Evolutionary conservation across 208 protist genomes (phyloP), one percentile per base, ranked within the genome.

Genomic region (Leishmania tarentolae): DNA sequence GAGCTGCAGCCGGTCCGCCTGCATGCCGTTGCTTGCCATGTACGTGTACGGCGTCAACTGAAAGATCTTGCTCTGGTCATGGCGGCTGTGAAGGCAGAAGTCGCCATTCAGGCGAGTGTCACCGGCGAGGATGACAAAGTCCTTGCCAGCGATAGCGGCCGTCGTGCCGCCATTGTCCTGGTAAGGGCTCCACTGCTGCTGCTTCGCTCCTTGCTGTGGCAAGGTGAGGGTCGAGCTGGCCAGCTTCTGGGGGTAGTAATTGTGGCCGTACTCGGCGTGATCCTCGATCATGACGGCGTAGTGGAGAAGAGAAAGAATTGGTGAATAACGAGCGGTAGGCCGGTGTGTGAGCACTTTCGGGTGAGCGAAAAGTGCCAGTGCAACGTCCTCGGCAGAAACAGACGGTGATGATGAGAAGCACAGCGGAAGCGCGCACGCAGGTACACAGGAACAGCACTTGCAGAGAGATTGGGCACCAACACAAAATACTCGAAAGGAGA

Each of bases 41-140:
- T 98, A 97, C 75, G 92, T 97, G 40, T 90, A 87, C 28, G 97
- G 90, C 11, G 98, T 99, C 66, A 99, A 87, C 87, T 98, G 84
- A 81, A 94, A 95, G 31, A 99, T 59, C 90, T 99, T 99, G 57
- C 96, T 93, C 53, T 76, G 75, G 75, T 99, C 92, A 57, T 98
- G 80, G 47, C 99, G 90, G n/a, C 98, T 98, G 81, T 96, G 89
- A 76, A 99, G 99, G 81, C 93, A 97, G 90, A 99, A 99, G 75
- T 99, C 98, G 57, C 93, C 92, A 84, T 96, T 99, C 83, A 99
- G 87, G 63, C 99, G 96, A 15, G 99, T 99, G 89, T 99, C 99
- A 56, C 90, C 98, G 44, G 99, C 99, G 69, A 99, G 82, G 42
- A 99, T 91, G 56, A 97, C 98, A 85, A 97, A 99, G 91, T 99